phyloP scores from a whole-genome alignment of 2,329 filamentous ascomycete genomes.

The Ophiocordyceps australis region DNA sequence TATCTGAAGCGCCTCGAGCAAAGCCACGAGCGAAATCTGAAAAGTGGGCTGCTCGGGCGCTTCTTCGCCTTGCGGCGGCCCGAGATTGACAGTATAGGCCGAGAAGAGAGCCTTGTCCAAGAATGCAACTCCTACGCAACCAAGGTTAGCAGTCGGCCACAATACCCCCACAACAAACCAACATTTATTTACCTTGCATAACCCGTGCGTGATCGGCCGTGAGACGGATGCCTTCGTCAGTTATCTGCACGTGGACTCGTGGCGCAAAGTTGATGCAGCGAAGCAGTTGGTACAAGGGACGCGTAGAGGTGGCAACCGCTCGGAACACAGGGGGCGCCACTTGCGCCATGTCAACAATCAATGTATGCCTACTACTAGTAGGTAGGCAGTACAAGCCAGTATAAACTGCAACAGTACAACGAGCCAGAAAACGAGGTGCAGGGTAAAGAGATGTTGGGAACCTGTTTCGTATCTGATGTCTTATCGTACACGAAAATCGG shows the following conservation, averaged over 20 bases:
- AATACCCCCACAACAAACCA: no score
- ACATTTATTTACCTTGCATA: slow-evolving; percentile 95
- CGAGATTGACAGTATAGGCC: slow-evolving; percentile 53
- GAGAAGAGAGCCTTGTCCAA: slow-evolving; percentile 82
- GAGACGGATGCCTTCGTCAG: slow-evolving; percentile 70
- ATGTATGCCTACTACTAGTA: no score
- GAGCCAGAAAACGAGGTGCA: no score
- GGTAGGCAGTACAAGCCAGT: no score
- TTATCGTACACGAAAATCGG: slow-evolving; percentile 17
- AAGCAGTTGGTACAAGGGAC: slow-evolving; percentile 49
- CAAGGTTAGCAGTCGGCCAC: slow-evolving; percentile 5
- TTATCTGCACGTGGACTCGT: slow-evolving; percentile 52
- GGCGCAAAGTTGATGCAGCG: slow-evolving; percentile 41
- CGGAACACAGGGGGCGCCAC: slow-evolving; percentile 41
- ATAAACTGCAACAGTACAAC: no score
- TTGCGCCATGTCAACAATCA: slow-evolving; percentile 12
- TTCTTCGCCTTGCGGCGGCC: slow-evolving; percentile 16
- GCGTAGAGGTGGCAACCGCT: slow-evolving; percentile 60
- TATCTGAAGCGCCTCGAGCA: slow-evolving; percentile 89
- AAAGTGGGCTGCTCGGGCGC: slow-evolving; percentile 45
- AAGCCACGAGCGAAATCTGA: slow-evolving; percentile 68
- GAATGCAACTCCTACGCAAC: slow-evolving; percentile 38
- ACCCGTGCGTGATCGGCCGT: slow-evolving; percentile 75
- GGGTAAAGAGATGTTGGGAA: no score
- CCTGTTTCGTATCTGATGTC: no score